Conservation (phyloP, 805 yeast genomes). For the Candida schatavii region DNA sequence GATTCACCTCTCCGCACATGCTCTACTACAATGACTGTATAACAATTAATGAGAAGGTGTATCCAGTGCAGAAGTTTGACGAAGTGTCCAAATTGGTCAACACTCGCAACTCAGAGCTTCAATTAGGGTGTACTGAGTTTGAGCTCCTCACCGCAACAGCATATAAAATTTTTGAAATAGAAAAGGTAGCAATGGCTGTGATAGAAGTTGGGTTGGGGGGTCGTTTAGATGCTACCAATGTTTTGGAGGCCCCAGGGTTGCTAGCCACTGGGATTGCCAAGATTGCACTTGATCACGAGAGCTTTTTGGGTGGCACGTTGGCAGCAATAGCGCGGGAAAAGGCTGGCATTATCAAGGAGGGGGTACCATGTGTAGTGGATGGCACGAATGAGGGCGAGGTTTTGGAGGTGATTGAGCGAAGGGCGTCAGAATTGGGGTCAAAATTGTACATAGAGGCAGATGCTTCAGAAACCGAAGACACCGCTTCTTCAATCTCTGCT, state of each 20-base stretch:
- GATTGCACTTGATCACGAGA: constrained; percentile 83
- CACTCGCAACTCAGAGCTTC: constrained; percentile 32
- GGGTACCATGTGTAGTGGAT: constrained; percentile 68
- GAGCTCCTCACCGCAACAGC: constrained; percentile 86
- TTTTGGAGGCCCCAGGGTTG: constrained; percentile 46
- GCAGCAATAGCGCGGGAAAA: constrained; percentile 70
- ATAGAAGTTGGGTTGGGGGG: constrained; percentile 98
- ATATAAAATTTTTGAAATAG: constrained; percentile 62
- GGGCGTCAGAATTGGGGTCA: constrained; percentile 33
- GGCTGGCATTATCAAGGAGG: constrained; percentile 76
- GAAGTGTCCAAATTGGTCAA: constrained; percentile 42
- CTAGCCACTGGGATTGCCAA: constrained; percentile 75
- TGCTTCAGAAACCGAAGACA: constrained; percentile 8
- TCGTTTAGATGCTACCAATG: constrained; percentile 83
- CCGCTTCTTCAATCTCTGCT: constrained; percentile 1
- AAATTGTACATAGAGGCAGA: constrained; percentile 20
- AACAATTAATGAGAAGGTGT: constrained; percentile 57
- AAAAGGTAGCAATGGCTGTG: constrained; percentile 67
- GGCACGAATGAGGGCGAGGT: constrained; percentile 58
- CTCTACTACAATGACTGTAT: constrained; percentile 73
- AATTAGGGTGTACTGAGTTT: constrained; percentile 78
- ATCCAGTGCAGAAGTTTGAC: constrained; percentile 45
- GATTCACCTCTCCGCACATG: constrained; percentile 88
- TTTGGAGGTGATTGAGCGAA: constrained; percentile 40
- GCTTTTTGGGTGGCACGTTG: constrained; percentile 65